Base-by-base conservation (phyloP, 2,329 filamentous ascomycete species). In the Calonectria henricotiae region DNA sequence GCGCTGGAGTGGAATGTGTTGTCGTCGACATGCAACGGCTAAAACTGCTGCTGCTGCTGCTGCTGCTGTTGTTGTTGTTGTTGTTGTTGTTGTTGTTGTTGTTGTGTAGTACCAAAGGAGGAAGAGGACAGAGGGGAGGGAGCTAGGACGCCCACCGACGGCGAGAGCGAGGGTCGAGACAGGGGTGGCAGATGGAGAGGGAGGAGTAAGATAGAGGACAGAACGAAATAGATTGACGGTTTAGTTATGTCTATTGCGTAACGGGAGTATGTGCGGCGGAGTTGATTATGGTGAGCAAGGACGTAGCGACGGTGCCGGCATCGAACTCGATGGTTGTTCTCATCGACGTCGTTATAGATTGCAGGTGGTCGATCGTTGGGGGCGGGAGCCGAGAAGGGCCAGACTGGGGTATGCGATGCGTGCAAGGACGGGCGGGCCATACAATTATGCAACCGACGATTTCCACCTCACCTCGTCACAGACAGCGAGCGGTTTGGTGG, bases 21-120 rank as follows among this genome's bases (percentile, higher is more conserved):
- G 62, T 67, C 60, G 70, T 67, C 74, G 60, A 74, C 76, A 77
- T 78, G 66, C 74, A 76, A 67, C 30, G n/a, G 20, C 35, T 8
- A n/a, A 11, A 20, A 20, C 20, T 20, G 20, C 20, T 20, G 20
- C 20, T 20, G 20, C 20, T 20, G 20, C 20, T 20, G 20, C 1
- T 20, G 20, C 1, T 20, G 20, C 1, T 37, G 43, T 27, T 27
- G 46, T 27, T 60, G 49, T 25, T 70, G 63, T n/a, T 49, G 49
- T 23, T 62, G 62, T 41, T 20, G 20, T 20, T 37, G 43, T 27
- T 27, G 46, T 27, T 60, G 49, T 25, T 70, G 63, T n/a, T 49
- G 49, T 23, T 62, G 62, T 41, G 46, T 25, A 39, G 73, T 65
- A 71, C 67, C 65, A 68, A 75, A 71, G 65, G 54, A 68, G 64